Conservation (phyloP, 2,329 filamentous ascomycete genomes). For the Xylogone sp. region DNA sequence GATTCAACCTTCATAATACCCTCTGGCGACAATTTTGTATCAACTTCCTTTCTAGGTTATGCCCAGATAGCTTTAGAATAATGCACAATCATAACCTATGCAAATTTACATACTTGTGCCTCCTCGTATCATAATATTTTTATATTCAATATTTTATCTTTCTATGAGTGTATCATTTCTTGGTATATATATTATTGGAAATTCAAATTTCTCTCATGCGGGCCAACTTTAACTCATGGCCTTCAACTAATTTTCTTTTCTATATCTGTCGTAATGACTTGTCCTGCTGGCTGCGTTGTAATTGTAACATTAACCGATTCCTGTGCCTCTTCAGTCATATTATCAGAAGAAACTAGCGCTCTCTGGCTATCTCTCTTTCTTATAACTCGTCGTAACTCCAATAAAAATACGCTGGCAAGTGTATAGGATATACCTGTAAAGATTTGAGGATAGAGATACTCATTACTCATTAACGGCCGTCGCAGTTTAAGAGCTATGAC, state of each 20-base stretch:
- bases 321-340: neutral
- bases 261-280: neutral
- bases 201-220: no score
- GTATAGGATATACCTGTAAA: constrained; percentile 33
- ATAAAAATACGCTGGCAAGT: constrained; percentile 29
- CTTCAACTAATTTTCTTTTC: neutral
- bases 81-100: no score
- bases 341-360: neutral
- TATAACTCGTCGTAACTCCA: constrained; percentile 18
- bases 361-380: neutral
- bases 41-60: no score
- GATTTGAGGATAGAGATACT: constrained; percentile 35
- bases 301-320: neutral
- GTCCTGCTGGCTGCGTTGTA: neutral
- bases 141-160: no score
- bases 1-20: no score
- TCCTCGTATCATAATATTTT: no score
- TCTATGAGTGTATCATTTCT: no score
- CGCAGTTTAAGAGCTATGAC: constrained; percentile 38
- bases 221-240: no score
- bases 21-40: no score
- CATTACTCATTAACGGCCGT: constrained; percentile 17
- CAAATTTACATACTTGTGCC: no score
- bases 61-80: no score
- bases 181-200: no score